These are phyloP conservation scores for Albugo candida DNA, from an alignment of 352 stramenopile species.

Conservation along the genomic window DNA sequence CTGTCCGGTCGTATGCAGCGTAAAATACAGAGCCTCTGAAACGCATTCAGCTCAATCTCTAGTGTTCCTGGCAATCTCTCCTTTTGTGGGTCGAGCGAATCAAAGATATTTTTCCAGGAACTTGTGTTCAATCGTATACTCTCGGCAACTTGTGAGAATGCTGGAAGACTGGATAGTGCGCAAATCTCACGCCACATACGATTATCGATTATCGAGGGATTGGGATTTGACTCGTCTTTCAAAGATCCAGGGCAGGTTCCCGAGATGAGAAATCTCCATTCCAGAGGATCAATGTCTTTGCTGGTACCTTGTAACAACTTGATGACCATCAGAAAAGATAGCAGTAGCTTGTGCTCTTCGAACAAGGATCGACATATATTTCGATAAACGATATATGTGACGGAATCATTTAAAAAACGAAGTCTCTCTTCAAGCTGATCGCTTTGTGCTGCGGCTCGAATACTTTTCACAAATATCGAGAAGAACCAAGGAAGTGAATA, in stretches of 20 bases:
- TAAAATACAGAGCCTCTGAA: conserved; percentile 68
- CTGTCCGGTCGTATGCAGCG: conserved; percentile 62
- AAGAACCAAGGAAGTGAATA: conserved; percentile 90
- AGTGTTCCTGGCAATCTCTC: conserved; percentile 39
- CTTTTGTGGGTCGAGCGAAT: conserved; percentile 62
- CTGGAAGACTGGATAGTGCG: conserved; percentile 36
- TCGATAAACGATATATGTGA: conserved; percentile 86
- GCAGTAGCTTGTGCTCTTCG: conserved; percentile 87
- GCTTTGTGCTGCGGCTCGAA: conserved; percentile 56
- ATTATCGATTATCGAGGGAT: conserved; percentile 38
- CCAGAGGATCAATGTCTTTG: conserved; percentile 58
- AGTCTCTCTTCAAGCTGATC: conserved; percentile 74
- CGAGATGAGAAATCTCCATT: conserved; percentile 89
- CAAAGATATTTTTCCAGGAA: conserved; percentile 42
- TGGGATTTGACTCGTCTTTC: conserved; percentile 57
- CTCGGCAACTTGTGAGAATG: conserved; percentile 33
- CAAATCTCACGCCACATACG: conserved; percentile 68
- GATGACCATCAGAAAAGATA: conserved; percentile 85
- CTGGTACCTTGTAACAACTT: conserved; percentile 55
- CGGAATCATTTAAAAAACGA: conserved; percentile 78
- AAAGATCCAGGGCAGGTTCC: conserved; percentile 35
- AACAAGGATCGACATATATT: conserved; percentile 89
- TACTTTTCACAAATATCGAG: conserved; percentile 79
- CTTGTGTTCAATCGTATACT: conserved; percentile 24
- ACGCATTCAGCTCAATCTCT: conserved; percentile 39